Evolutionary conservation across 2,329 filamentous ascomycete species (phyloP).

Genomic region (Fusarium sp.): DNA sequence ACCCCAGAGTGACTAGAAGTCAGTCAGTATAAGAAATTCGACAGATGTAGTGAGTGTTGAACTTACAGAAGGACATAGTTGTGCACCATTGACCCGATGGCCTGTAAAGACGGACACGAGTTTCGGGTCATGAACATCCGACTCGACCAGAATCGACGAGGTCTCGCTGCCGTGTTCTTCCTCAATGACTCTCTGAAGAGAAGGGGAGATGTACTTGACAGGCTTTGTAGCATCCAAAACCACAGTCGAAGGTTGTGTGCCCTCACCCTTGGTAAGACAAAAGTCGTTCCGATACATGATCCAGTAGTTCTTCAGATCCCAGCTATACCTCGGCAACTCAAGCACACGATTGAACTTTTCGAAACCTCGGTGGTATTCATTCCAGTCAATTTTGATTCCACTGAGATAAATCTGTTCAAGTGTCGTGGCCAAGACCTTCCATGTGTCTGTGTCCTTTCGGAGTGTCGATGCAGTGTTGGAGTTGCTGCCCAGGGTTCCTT

Average conservation of each 20-base stretch:
- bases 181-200: conserved; percentile 33
- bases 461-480: conserved; percentile 65
- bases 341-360: conserved; percentile 57
- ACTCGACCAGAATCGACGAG: conserved; percentile 28
- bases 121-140: conserved; percentile 27
- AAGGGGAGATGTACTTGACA: conserved; percentile 32
- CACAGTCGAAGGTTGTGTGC: background rate
- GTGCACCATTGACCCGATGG: conserved; percentile 33
- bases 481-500: conserved; percentile 62
- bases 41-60: background rate
- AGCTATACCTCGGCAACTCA: conserved; percentile 72
- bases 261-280: conserved; percentile 69
- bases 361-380: conserved; percentile 69
- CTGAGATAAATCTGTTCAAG: conserved; percentile 65
- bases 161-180: conserved; percentile 16
- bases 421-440: conserved; percentile 67
- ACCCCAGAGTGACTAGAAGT: conserved; percentile 29
- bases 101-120: conserved; percentile 29
- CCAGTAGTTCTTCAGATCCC: conserved; percentile 77
- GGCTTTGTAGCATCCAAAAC: background rate
- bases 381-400: conserved; percentile 70
- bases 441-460: conserved; percentile 69
- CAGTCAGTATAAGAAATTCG: background rate
- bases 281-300: conserved; percentile 72
- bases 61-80: conserved; percentile 36